Base-by-base conservation (phyloP, 805 yeast species). In the Debaryomyces tyrocola region DNA sequence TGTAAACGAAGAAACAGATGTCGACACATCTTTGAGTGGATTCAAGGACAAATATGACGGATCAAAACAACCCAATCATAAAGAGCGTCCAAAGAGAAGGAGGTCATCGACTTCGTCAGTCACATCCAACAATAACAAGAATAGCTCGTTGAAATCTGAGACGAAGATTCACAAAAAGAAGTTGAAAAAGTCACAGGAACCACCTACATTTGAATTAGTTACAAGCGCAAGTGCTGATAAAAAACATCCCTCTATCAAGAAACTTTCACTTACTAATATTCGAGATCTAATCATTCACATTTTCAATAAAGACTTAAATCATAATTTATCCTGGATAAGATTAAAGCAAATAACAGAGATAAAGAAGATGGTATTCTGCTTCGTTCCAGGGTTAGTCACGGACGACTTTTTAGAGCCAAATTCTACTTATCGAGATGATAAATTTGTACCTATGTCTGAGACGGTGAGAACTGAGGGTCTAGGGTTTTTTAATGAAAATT, bases 381-480 rank as follows among this genome's bases (percentile, higher is more conserved):
- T 83, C 43, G 77, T 82, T 4, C 89, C 94, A 0, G 96, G 96
- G 0, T 60, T 90, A 10, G 67, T 73, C 11, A 60, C 69, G 2
- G 55, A 62, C 3, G 77, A 78, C 48, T 79, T 82, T 53, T 76
- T 77, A 0, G 47, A 60, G 7, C 46, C 50, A 15, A 41, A 34
- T 6, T 24, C 43, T 50, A 12, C 51, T 55, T 14, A 49, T 57
- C n/a, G 27, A 24, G 44, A 43, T 18, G 34, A 39, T 8, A 42
- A 40, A 20, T 37, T 28, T 15, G 21, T 47, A 6, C 44, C 50
- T 9, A 33, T 28, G 51, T 44, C 33, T 34, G 51, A 34, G 20
- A 33, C 24, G 33, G 33, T 34, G 29, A 46, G 14, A 33, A 29
- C 20, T 35, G 47, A 39, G 9, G 37, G 41, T 5, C 62, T 74